Base-by-base conservation (phyloP, 129 eudicot species). In the Apium graveolens region DNA sequence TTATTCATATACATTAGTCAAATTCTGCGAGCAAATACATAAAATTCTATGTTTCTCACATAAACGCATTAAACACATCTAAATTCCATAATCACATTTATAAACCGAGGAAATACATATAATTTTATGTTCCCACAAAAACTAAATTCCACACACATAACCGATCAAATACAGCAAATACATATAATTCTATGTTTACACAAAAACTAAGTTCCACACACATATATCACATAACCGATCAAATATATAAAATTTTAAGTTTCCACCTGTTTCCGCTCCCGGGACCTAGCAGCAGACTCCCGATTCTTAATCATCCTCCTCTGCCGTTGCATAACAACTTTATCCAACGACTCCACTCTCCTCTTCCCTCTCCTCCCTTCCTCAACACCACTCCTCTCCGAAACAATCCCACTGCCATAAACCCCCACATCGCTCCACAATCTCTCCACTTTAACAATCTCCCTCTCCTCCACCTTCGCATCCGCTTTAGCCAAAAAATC, bases 251-350 rank as follows among this genome's bases (percentile, higher is more conserved):
- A 73, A 16, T 46, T n/a, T 11, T 1, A 18, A 20, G 51, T 43
- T 41, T 26, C 71, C 70, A 91, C 98, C 86, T 91, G 96, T 74
- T 94, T 94, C 26, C 98, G 89, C 84, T 94, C 98, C 66, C 98
- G 83, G 11, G 98, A 94, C 86, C 97, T 83, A 5, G 98, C 97
- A 29, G 98, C 98, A 0, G 97, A 91, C 87, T 93, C 98, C 43
- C 98, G 72, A 74, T 93, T 93, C 92, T 94, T 94, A 78, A 91
- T 94, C 98, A 94, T 94, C 89, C 98, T 89, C 82, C 96, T 85
- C 75, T 94, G 98, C 83, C 97, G 84, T 83, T 91, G 96, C 75
- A 85, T 93, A 53, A 92, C 93, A 51, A 88, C 97, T 86, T 87
- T 94, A 87, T 94, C 98, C 82, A 89, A 70, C 0, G 92, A 87